Conservation (phyloP, 495 filamentous ascomycete species). For the Filosporella fistucella region DNA sequence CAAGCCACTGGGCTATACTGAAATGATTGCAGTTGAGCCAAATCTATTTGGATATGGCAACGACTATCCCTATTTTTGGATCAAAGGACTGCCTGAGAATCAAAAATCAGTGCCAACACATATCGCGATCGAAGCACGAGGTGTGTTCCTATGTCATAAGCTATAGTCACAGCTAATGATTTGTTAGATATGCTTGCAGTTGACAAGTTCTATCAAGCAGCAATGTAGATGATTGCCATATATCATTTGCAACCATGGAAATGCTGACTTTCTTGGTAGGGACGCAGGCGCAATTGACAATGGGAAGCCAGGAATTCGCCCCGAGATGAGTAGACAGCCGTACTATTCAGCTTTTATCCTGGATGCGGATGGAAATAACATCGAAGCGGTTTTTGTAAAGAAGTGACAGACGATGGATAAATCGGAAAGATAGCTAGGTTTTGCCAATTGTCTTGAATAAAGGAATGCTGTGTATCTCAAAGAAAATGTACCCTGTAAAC, state of each 20-base stretch:
- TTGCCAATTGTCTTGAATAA: too few species aligned
- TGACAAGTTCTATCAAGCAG: constrained; percentile 4
- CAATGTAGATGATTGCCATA: not conserved
- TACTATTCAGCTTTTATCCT: constrained; percentile 23
- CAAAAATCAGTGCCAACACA: constrained; percentile 1
- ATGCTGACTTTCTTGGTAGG: not conserved
- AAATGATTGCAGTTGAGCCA: constrained; percentile 18
- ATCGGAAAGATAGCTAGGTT: too few species aligned
- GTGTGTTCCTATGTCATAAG: not conserved
- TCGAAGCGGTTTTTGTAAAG: constrained; percentile 25
- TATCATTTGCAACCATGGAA: too few species aligned
- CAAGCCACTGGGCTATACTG: constrained; percentile 22
- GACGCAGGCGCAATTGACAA: constrained; percentile 22
- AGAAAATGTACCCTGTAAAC: too few species aligned
- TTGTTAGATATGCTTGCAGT: not conserved
- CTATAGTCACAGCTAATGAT: constrained; percentile 17
- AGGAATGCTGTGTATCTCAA: too few species aligned
- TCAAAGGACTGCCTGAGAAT: constrained; percentile 16
- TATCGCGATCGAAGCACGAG: constrained; percentile 1
- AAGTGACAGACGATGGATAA: too few species aligned
- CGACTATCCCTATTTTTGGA: constrained; percentile 27
- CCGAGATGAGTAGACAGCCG: constrained; percentile 24
- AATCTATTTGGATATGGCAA: constrained; percentile 20
- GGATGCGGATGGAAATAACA: constrained; percentile 24
- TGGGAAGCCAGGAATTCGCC: constrained; percentile 22